Evolutionary conservation across 768 basidiomycete species (phyloP), one percentile per base, ranked within the genome.

Genomic region (Psilocybe subaeruginosa): DNA sequence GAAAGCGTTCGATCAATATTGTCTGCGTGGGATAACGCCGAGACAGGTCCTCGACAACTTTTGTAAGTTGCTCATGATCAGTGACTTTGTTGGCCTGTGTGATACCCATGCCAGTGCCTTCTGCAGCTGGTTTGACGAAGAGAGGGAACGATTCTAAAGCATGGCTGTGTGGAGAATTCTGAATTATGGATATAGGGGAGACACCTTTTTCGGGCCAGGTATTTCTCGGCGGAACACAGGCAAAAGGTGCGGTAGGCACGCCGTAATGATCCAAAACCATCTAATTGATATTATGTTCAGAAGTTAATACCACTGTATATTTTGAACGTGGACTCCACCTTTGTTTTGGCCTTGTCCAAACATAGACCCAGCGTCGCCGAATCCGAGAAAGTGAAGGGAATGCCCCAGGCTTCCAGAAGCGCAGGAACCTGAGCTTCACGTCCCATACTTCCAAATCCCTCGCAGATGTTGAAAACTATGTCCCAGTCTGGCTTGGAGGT

Each of bases 341-440:
- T 72, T 3, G 68, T 67, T 58, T 68, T 72, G 0, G 66, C 69
- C 31, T 72, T 72, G 39, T 72, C 71, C 17, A 69, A 54, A 51
- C 70, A 72, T 37, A 72, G 45, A 11, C 66, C 63, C 29, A 70
- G 23, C 5, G 69, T 69, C 4, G 70, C 63, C 1, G 67, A 67
- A 49, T 72, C 71, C 3, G 70, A 69, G 23, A 70, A 65, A 14
- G 70, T 70, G 63, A 66, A 69, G 17, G 64, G 64, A 33, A 70
- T 66, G 3, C 54, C 62, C 60, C 65, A 69, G 0, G 66, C 68
- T 49, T 72, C 69, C 11, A 72, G 61, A 33, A 72, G 63, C 6
- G 68, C 65, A 14, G 71, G 69, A 23, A 69, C 70, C 37, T 72
- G 71, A 1, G 66, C 68, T 57, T 72, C 71, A 5, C 70, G 62